Conservation (phyloP, 2,329 filamentous ascomycete species). For the Trichoderma oligosporum region DNA sequence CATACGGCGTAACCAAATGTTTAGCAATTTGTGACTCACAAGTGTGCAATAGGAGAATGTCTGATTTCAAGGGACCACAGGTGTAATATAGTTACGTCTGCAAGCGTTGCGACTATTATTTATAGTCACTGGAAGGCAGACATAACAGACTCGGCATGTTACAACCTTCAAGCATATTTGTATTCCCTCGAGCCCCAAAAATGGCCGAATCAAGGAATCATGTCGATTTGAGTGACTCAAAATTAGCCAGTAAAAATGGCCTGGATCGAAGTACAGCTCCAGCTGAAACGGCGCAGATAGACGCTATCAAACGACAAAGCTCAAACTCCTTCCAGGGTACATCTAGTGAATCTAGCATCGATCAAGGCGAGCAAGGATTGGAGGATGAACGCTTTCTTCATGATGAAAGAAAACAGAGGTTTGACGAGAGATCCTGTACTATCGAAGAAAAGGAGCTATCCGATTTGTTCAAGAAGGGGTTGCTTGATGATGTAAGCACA, state of each 20-base stretch:
- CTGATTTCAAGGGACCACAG: background rate
- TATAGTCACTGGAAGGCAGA: too few species aligned
- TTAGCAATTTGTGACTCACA: conserved; percentile 9
- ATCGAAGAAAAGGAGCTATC: conserved; percentile 18
- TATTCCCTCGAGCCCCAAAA: background rate
- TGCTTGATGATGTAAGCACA: conserved; percentile 12
- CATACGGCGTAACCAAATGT: background rate
- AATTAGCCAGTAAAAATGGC: background rate
- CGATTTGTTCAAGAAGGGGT: conserved; percentile 11
- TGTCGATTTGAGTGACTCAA: background rate
- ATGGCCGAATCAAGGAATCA: background rate
- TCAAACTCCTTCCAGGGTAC: background rate
- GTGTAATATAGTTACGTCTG: too few species aligned
- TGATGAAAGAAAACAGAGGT: background rate
- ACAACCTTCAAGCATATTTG: background rate
- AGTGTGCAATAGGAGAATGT: background rate
- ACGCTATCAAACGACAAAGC: background rate
- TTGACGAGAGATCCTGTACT: conserved; percentile 8
- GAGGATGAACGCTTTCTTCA: background rate
- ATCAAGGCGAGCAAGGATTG: background rate
- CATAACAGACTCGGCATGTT: too few species aligned
- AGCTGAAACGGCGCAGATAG: background rate
- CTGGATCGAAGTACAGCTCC: background rate
- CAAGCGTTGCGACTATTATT: too few species aligned
- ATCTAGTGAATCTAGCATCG: background rate